Percentiles rank a stretch among this genome's conserved stretches.
Evolutionary conservation across 495 filamentous ascomycete genomes (phyloP).

Genomic region (Ramalina intermedia): DNA sequence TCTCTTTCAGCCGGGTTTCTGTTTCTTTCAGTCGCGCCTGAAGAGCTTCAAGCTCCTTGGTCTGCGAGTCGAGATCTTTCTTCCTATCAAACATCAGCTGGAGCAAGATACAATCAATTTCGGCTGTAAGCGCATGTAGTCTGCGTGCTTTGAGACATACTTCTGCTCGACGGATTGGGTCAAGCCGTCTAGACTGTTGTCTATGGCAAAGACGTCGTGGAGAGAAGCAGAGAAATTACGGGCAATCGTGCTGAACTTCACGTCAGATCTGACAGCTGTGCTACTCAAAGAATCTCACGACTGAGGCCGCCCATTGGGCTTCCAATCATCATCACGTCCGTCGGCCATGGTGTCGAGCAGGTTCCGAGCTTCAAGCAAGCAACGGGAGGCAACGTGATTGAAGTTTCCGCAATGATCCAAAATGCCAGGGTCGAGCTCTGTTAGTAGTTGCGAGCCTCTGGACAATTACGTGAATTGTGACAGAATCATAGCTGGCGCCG

Average conservation of each 20-base stretch:
- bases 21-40: conserved; percentile 73
- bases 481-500: too few relatives aligned
- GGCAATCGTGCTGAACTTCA: conserved; percentile 56
- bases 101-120: neutral
- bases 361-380: too few relatives aligned
- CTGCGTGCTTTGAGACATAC: conserved; percentile 29
- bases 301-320: conserved; percentile 63
- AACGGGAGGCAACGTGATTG: too few relatives aligned
- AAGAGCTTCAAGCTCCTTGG: conserved; percentile 68
- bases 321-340: conserved; percentile 48
- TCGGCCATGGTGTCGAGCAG: conserved; percentile 11
- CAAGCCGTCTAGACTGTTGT: conserved; percentile 64
- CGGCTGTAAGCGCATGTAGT: neutral
- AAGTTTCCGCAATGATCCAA: too few relatives aligned
- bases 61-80: conserved; percentile 65
- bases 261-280: neutral
- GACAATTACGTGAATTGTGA: too few relatives aligned
- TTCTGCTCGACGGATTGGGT: conserved; percentile 68
- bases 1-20: conserved; percentile 59
- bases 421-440: too few relatives aligned
- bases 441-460: too few relatives aligned
- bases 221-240: conserved; percentile 74
- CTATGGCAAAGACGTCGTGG: conserved; percentile 77
- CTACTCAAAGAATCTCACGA: conserved; percentile 43
- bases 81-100: conserved; percentile 22